Evolutionary conservation across 2,329 filamentous ascomycete species (phyloP).

Genomic region (Colletotrichum sidae): DNA sequence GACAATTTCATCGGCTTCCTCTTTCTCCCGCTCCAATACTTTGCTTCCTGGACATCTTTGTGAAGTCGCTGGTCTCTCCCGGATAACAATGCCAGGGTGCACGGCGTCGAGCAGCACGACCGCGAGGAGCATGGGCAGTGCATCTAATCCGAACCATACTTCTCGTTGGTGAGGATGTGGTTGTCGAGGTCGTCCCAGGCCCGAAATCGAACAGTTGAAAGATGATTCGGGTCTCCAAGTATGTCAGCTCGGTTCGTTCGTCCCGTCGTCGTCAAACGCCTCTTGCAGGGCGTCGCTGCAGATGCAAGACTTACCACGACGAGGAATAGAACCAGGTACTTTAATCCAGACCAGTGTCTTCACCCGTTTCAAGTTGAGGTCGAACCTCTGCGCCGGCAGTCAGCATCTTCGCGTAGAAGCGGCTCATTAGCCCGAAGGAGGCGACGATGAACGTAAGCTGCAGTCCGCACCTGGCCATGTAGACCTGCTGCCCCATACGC

Average conservation of each 20-base stretch:
- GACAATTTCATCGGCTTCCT: slow-evolving; percentile 32
- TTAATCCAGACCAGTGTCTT: slow-evolving; percentile 47
- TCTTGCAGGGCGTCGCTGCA: neutral
- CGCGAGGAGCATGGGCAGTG: slow-evolving; percentile 65
- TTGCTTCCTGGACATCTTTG: slow-evolving; percentile 52
- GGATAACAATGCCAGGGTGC: slow-evolving; percentile 61
- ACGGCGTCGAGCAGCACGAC: slow-evolving; percentile 54
- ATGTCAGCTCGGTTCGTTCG: slow-evolving; percentile 34
- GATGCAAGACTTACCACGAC: slow-evolving; percentile 47
- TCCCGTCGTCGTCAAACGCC: slow-evolving; percentile 24
- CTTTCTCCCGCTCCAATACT: slow-evolving; percentile 53
- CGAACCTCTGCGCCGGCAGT: slow-evolving; percentile 38
- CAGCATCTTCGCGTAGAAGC: slow-evolving; percentile 47
- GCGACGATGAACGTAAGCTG: slow-evolving; percentile 52
- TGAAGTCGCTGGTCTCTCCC: slow-evolving; percentile 59
- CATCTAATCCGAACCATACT: slow-evolving; percentile 64
- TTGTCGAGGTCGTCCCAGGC: slow-evolving; percentile 56
- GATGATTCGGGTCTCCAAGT: slow-evolving; percentile 63
- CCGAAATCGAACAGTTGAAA: slow-evolving; percentile 70
- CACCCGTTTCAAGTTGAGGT: slow-evolving; percentile 44
- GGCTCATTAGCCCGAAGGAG: slow-evolving; percentile 49
- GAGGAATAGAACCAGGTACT: slow-evolving; percentile 48
- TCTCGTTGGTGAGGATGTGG: slow-evolving; percentile 60
- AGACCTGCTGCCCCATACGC: slow-evolving; percentile 51
- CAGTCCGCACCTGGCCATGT: slow-evolving; percentile 51